Evolutionary conservation across 352 stramenopile species (phyloP).

Genomic region (Blastocystis sp.): DNA sequence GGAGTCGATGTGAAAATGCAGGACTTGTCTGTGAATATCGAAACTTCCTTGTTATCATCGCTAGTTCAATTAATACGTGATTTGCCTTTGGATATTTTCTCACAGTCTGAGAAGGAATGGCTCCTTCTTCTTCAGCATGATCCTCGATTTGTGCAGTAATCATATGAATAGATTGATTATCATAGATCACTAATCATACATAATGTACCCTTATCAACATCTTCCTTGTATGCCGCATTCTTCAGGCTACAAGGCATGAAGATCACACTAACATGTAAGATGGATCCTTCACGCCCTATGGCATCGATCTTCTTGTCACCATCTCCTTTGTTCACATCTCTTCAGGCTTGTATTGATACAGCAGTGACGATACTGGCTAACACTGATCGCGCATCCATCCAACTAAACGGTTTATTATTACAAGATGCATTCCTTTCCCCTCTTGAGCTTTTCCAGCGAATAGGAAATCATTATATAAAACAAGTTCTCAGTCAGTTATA

Average conservation of each 20-base stretch:
- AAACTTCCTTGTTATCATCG: background rate
- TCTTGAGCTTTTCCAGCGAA: background rate
- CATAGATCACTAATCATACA: constrained; percentile 44
- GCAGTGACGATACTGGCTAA: constrained; percentile 18
- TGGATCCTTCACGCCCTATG: constrained; percentile 36
- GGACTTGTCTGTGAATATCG: constrained; percentile 8
- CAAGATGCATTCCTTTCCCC: constrained; percentile 25
- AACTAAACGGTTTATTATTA: constrained; percentile 53
- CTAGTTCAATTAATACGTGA: background rate
- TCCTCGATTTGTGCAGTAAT: constrained; percentile 9
- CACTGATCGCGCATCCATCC: constrained; percentile 41
- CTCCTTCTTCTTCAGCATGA: background rate
- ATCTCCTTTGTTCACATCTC: background rate
- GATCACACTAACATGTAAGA: constrained; percentile 24
- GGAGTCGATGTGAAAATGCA: background rate
- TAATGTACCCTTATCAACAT: background rate
- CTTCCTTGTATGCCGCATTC: background rate
- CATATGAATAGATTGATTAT: background rate
- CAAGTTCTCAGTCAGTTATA: constrained; percentile 70
- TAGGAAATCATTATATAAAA: constrained; percentile 61
- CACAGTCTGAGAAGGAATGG: background rate
- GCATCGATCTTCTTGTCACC: background rate
- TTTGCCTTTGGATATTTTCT: background rate
- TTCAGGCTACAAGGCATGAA: background rate
- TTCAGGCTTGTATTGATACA: constrained; percentile 47